Base-by-base conservation (phyloP, 2,329 filamentous ascomycete genomes). In the Epichloe coenophiala region DNA sequence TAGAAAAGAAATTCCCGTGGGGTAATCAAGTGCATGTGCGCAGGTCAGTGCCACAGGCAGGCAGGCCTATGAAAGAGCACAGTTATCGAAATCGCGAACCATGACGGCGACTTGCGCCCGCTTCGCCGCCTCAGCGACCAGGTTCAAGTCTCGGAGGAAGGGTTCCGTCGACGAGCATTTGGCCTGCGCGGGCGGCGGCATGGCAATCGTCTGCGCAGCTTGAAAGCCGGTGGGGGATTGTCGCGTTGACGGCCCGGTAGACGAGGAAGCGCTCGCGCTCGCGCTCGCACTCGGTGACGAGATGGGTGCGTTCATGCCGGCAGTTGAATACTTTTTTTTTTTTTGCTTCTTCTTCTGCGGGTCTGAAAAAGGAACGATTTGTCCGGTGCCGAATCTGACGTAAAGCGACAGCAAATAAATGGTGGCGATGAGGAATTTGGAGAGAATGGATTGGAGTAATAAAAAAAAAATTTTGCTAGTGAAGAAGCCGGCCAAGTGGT, bases 91-190 rank as follows among this genome's bases (percentile, higher is more conserved):
- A 67, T 96, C 91, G 55, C 90, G 78, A 75, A 90, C 86, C 64
- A 96, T 73, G 61, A 89, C 82, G 41, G 88, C 88, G 75, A 96
- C 86, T 68, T 96, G 88, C 9, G 91, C 91, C 41, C 90, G 77
- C 69, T 95, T 95, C 42, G 89, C 91, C 2, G 91, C 91, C 72
- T 97, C 91, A 37, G 90, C 90, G 41, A 96, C 78, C 33, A 96
- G 78, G 52, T 79, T 91, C 61, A 91, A 87, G 66, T 95, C 84
- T 60, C 83, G 81, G 53, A 95, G 75, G 63, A 89, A 89, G 31
- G 68, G 57, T 49, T 79, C 76, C 48, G 75, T 74, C 13, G 72
- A 74, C 1, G 70, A 61, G 1, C 62, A 49, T 57, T 67, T 65
- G 53, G 52, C 46, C 54, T 62, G 61, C 42, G 59, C 55, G 33